phyloP scores from a whole-genome alignment of 371 early-diverging fungal genomes.

The Saksenaea vasiformis region DNA sequence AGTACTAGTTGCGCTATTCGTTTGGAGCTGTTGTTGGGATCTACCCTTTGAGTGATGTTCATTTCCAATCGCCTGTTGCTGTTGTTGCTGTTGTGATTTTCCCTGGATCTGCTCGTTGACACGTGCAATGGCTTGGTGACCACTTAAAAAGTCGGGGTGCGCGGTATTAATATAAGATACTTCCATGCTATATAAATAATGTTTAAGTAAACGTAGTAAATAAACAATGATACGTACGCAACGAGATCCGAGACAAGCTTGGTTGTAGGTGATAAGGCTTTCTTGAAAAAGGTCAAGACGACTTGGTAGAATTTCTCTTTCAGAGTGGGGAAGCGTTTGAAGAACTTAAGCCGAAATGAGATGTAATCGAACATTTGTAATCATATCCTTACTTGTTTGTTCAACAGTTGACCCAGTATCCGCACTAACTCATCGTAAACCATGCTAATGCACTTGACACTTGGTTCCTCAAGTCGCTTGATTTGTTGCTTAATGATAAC shows the following conservation, averaged over 20 bases:
- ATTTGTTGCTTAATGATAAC: constrained; percentile 97
- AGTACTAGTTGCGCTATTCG: constrained; percentile 20
- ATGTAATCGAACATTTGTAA: not conserved
- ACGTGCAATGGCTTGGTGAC: constrained; percentile 93
- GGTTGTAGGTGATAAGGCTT: constrained; percentile 86
- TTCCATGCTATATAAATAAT: constrained; percentile 70
- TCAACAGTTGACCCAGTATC: constrained; percentile 87
- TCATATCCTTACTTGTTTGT: constrained; percentile 69
- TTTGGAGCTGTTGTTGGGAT: constrained; percentile 29
- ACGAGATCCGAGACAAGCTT: constrained; percentile 93
- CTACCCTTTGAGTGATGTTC: constrained; percentile 17
- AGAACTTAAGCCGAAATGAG: constrained; percentile 47
- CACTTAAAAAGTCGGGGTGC: constrained; percentile 97
- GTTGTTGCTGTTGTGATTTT: constrained; percentile 25
- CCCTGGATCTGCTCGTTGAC: constrained; percentile 83
- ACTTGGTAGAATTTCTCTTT: constrained; percentile 89
- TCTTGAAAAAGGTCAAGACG: constrained; percentile 91
- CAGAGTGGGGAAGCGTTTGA: constrained; percentile 94
- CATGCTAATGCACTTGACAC: constrained; percentile 90
- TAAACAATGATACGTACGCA: constrained; percentile 45
- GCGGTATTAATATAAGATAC: constrained; percentile 96
- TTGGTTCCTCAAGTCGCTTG: constrained; percentile 94
- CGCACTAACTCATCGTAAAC: constrained; percentile 96
- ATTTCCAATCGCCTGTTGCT: constrained; percentile 6
- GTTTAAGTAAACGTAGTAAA: not conserved